Base-by-base conservation (phyloP, 176 grass and related monocot species). In the Bonia amplexicaulis region DNA sequence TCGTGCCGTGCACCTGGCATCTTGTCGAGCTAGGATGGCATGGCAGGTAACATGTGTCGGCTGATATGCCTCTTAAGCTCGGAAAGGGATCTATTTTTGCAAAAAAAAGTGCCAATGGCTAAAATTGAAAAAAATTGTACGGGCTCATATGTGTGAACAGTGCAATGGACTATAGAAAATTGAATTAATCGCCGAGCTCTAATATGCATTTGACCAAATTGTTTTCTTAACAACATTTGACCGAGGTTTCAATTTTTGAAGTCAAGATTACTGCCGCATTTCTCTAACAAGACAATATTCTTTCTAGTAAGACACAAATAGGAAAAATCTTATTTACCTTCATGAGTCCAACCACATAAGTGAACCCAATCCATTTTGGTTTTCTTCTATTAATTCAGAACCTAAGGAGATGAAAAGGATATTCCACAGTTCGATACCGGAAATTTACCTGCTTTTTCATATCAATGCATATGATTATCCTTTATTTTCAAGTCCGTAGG, bases 61-160 rank as follows among this genome's bases (percentile, higher is more conserved):
- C 35, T 35, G 4, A 0, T 4, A 5, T 0, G 4, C 0, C 0
- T 35, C 5, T 4, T 5, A 5, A 35, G 35, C 5, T 35, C 2
- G 3, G 35, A 0, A 5, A 35, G 4, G 4, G 35, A 5, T 35
- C 35, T 35, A 35, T 35, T 35, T 35, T 35, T 35, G 0, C 2
- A 33, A 35, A 35, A 35, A 35, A 35, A 35, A 35, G 3, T 35
- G 33, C 1, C 33, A 35, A 3, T 0, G 33, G 3, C 33, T 35
- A 35, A 4, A 35, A 35, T 35, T 35, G 3, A 35, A 35, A 35
- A 33, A 35, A 35, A 35, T 3, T 35, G 3, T 35, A 35, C 33
- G 3, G 33, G 4, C 0, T 35, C 33, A 35, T 35, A 35, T 35
- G 3, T 35, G 35, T 35, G 2, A 33, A 33, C 31, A 33, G 2